Conservation (phyloP, 306 rosid species). For the Fragaria nilgerrensis region DNA sequence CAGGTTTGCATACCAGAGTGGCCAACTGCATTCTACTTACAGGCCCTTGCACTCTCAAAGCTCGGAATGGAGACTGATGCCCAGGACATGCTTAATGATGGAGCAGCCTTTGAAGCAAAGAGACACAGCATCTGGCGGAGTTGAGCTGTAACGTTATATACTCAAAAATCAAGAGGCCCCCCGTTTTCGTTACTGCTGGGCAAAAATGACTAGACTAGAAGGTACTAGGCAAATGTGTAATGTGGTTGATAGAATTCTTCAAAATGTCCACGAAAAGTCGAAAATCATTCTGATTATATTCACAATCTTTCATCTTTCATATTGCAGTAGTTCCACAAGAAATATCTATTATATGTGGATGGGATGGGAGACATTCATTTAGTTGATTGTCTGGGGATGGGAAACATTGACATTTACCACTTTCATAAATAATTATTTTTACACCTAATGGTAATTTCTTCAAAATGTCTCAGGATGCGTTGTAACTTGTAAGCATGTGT, state of each 20-base stretch:
- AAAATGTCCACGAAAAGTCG: neutral
- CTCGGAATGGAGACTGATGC: constrained; percentile 98
- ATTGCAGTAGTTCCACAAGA: neutral
- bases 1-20: constrained; percentile 96
- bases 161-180: neutral
- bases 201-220: constrained; percentile 9
- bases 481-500: neutral
- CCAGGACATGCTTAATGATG: constrained; percentile 93
- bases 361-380: neutral
- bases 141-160: constrained; percentile 13
- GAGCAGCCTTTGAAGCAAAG: constrained; percentile 77
- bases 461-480: neutral
- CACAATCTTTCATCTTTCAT: neutral
- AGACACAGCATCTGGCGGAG: constrained; percentile 81
- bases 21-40: constrained; percentile 95
- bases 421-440: neutral
- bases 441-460: neutral
- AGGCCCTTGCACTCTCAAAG: constrained; percentile 90
- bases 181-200: neutral
- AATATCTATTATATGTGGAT: neutral
- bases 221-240: constrained; percentile 5
- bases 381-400: neutral
- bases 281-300: neutral
- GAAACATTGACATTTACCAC: neutral
- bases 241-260: constrained; percentile 6